These are phyloP conservation scores for Backusella parvicylindrica DNA, from an alignment of 192 early-diverging fungal genomes.

Conservation along the genomic window DNA sequence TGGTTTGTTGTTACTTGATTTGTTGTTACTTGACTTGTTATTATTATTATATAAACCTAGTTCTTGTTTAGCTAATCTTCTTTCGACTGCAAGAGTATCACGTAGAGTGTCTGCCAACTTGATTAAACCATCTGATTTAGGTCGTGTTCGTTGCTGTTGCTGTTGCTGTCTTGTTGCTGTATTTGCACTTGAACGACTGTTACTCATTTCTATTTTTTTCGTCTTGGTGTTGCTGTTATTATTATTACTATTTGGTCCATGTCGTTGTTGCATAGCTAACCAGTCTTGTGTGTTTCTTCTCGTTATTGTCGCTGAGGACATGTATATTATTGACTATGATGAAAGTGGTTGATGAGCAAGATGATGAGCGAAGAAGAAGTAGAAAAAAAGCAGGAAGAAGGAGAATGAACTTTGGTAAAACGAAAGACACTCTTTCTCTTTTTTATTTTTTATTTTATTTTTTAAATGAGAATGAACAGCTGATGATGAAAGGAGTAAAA, in stretches of 20 bases:
- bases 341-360: background rate
- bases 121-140: background rate
- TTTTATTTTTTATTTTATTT: background rate
- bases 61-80: constrained; percentile 13
- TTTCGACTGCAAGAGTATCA: constrained; percentile 8
- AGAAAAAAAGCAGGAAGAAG: background rate
- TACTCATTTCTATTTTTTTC: background rate
- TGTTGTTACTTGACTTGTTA: background rate
- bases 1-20: background rate
- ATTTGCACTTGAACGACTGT: background rate
- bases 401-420: background rate
- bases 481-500: background rate
- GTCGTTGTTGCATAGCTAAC: background rate
- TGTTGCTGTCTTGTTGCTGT: background rate
- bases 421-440: background rate
- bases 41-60: background rate
- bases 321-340: background rate
- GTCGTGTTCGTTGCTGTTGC: background rate
- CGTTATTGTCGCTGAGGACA: background rate
- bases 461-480: background rate
- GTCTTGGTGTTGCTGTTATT: background rate
- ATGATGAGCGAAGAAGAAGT: background rate
- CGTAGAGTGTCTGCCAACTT: background rate
- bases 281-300: constrained; percentile 1
- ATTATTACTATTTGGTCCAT: background rate